Evolutionary conservation across 257 asterid species (phyloP).

Genomic region (Solanum virginianum): DNA sequence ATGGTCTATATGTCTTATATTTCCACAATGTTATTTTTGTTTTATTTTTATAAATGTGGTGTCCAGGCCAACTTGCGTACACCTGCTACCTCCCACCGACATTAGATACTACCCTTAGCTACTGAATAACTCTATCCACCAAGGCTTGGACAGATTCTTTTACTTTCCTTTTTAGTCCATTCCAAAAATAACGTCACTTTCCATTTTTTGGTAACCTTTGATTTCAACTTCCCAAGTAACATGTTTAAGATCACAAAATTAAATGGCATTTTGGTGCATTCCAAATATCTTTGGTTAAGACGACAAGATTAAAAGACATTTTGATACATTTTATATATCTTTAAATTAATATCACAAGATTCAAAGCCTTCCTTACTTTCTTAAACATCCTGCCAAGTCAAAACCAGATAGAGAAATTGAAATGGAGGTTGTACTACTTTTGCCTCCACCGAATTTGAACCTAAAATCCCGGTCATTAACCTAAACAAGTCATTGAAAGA

Average conservation of each 20-base stretch:
- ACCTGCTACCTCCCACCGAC: not conserved
- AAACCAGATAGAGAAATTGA: not conserved
- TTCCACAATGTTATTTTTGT: not conserved
- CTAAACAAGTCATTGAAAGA: not conserved
- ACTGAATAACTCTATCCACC: not conserved
- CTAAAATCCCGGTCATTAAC: not conserved
- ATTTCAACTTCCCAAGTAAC: not conserved
- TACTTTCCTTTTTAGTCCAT: not conserved
- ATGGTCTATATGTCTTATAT: not conserved
- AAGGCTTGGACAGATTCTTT: not conserved
- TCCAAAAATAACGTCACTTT: not conserved
- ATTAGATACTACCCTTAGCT: not conserved
- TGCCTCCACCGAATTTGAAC: not conserved
- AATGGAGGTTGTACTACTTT: not conserved
- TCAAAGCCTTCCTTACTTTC: not conserved
- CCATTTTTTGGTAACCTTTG: not conserved
- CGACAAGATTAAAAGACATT: not conserved
- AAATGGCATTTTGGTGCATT: not conserved
- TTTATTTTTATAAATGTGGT: not conserved
- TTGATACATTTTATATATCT: not conserved
- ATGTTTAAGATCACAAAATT: not conserved
- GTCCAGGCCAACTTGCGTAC: not conserved
- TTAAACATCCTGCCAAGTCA: not conserved
- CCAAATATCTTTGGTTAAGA: not conserved
- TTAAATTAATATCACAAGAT: not conserved